Conservation (phyloP, 306 rosid genomes). For the Cucurbita argyrosperma region DNA sequence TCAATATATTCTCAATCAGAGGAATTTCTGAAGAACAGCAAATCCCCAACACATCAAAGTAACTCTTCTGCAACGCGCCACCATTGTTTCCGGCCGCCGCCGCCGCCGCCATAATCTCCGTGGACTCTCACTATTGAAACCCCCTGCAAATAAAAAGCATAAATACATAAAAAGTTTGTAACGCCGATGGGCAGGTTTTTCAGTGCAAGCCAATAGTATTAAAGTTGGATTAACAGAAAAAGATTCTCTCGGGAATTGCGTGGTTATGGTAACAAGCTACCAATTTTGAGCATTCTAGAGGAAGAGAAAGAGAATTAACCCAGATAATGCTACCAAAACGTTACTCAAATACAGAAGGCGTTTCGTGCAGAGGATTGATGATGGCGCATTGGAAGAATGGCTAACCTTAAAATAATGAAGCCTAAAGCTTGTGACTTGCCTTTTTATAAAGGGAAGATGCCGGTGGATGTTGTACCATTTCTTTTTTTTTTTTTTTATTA, state of each 20-base stretch:
- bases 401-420: background rate
- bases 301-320: background rate
- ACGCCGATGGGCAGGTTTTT: no score
- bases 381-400: background rate
- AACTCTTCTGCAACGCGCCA: conserved; percentile 38
- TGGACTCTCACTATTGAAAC: no score
- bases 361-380: background rate
- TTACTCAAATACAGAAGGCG: background rate
- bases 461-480: no score
- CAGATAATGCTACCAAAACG: background rate
- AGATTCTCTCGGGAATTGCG: no score
- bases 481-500: no score
- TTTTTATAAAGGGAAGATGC: background rate
- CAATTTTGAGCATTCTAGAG: background rate
- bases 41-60: conserved; percentile 75
- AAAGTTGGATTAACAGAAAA: no score
- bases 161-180: no score
- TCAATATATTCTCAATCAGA: conserved; percentile 47
- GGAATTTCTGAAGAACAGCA: conserved; percentile 88
- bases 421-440: background rate
- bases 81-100: background rate
- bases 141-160: no score
- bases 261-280: no score
- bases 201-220: no score
- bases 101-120: background rate